A percentile compares a stretch with the other conserved stretches of the same genome.
Conservation (phyloP, 1,139 yeast genomes). For the Tardiomyces depauwii region DNA sequence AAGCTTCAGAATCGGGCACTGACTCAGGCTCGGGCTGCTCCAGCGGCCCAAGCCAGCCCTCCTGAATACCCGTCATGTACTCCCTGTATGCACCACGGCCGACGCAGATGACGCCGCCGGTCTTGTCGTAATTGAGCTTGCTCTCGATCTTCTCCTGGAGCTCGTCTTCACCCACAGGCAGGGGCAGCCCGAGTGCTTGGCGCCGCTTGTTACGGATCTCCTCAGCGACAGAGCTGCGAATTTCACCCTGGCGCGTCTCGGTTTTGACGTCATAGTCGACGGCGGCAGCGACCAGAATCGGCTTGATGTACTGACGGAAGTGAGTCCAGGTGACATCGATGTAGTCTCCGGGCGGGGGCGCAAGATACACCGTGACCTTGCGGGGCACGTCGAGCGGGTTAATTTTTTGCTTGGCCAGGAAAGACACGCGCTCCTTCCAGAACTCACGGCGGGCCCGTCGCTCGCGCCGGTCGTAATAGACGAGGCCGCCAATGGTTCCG, state of each 20-base stretch:
- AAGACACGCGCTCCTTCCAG: conserved; percentile 54
- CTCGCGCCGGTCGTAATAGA: conserved; percentile 66
- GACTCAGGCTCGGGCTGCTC: conserved; percentile 40
- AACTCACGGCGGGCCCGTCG: conserved; percentile 53
- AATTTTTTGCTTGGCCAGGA: conserved; percentile 35
- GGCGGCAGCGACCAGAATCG: conserved; percentile 76
- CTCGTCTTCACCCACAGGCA: conserved; percentile 19
- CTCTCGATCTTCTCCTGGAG: conserved; percentile 19
- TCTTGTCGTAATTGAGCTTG: conserved; percentile 18
- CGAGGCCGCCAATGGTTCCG: conserved; percentile 56
- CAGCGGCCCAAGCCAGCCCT: conserved; percentile 88
- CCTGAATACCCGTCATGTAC: conserved; percentile 81
- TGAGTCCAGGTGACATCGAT: conserved; percentile 63
- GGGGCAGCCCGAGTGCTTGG: conserved; percentile 21
- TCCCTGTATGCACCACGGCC: conserved; percentile 97
- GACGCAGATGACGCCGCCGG: conserved; percentile 84
- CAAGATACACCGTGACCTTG: conserved; percentile 69
- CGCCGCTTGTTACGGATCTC: conserved; percentile 62
- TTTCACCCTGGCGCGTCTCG: conserved; percentile 76
- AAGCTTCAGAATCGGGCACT: conserved; percentile 5
- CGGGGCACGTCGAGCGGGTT: conserved; percentile 51
- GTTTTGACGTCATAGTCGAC: conserved; percentile 71
- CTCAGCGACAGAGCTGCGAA: conserved; percentile 71
- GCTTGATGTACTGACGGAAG: conserved; percentile 77
- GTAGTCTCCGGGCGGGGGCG: conserved; percentile 95